Base-by-base conservation (phyloP, 208 protist species). In the Sergeia podlipaevii region DNA sequence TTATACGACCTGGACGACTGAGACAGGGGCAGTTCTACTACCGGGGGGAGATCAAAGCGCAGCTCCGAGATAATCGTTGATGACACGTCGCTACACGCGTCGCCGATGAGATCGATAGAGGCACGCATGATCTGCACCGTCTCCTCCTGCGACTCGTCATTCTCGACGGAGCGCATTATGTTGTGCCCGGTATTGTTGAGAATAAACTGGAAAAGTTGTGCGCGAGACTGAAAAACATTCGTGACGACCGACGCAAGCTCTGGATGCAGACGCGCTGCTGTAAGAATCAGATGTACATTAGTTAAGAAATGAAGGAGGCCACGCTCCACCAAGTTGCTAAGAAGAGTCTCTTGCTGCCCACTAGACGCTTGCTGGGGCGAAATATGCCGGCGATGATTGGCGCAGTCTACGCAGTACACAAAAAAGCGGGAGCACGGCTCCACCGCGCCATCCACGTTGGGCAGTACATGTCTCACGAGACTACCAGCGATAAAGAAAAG, bases 191-290 rank as follows among this genome's bases (percentile, higher is more conserved):
- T 83, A 61, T 80, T 82, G 58, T 54, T 87, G 21, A 95, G 52
- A n/a, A 88, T 71, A 51, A 95, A 95, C 45, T 91, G 84, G 51
- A 95, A 91, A 7, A 95, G 76, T 43, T 66, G 49, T n/a, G 53
- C 50, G 3, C 58, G 67, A 6, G 60, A 74, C 66, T 80, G 66
- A 66, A 95, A 95, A 28, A 83, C 66, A 57, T 84, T 78, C 20
- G 70, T 71, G 4, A 95, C 65, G 42, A 91, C 63, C 20, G 36
- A 48, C 29, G 49, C 70, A 27, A 91, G 60, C 24, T 52, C 68
- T 13, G 74, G 55, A 13, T 81, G 74, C 47, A 80, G 46, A 20
- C 77, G 80, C 21, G 38, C 61, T 2, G 60, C 66, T 20, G 60
- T 70, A n/a, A 94, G 68, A 3, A 91, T 56, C 47, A 47, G 43